Evolutionary conservation across 805 yeast species (phyloP).

Genomic region (Candida easanensis): DNA sequence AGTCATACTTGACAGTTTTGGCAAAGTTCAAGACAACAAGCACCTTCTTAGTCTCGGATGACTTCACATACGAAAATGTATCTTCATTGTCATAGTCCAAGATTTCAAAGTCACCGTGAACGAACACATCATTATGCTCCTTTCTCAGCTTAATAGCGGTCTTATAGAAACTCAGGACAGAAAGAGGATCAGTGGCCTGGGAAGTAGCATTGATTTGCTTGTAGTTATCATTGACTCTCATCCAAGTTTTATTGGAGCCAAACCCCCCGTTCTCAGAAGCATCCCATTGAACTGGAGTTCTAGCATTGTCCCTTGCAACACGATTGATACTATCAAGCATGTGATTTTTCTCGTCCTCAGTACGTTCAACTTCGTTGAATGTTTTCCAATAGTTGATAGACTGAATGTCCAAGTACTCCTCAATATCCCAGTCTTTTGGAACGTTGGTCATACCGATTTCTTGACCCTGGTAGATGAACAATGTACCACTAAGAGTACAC

Average conservation of each 20-base stretch:
- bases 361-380: constrained; percentile 28
- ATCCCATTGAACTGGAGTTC: constrained; percentile 60
- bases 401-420: constrained; percentile 50
- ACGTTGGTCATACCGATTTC: constrained; percentile 56
- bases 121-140: constrained; percentile 39
- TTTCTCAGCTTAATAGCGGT: constrained; percentile 43
- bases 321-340: constrained; percentile 35
- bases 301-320: constrained; percentile 49
- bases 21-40: constrained; percentile 44
- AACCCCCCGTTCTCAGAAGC: constrained; percentile 45
- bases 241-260: constrained; percentile 51
- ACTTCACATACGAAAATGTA: constrained; percentile 42
- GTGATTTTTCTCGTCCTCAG: constrained; percentile 27
- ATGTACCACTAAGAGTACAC: constrained; percentile 49
- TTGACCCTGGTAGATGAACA: constrained; percentile 59
- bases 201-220: constrained; percentile 45
- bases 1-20: constrained; percentile 31
- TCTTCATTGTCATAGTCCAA: constrained; percentile 42
- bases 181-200: constrained; percentile 44
- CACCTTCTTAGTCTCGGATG: constrained; percentile 30
- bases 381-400: constrained; percentile 40
- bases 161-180: constrained; percentile 46
- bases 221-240: constrained; percentile 48
- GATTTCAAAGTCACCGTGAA: constrained; percentile 45
- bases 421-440: constrained; percentile 40